A percentile compares a stretch with the other conserved stretches of the same genome.
phyloP scores from a whole-genome alignment of 495 filamentous ascomycete species.

The Penicillium pancosmium region DNA sequence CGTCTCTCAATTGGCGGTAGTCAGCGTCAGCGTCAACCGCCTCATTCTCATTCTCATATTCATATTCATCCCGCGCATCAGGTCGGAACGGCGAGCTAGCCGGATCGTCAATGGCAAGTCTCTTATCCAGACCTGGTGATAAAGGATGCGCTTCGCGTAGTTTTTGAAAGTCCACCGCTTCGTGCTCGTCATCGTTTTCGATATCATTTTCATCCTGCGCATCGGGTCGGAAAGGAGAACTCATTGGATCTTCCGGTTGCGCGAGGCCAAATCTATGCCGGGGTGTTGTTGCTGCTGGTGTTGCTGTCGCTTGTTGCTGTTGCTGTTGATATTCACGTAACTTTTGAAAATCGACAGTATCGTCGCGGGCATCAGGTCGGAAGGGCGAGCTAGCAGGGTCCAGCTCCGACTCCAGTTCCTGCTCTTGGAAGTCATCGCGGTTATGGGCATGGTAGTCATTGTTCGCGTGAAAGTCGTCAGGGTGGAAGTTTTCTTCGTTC shows the following conservation, averaged over 20 bases:
- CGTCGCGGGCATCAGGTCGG: constrained; percentile 38
- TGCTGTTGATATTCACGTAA: constrained; percentile 3
- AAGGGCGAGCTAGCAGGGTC: constrained; percentile 43
- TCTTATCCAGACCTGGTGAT: constrained; percentile 18
- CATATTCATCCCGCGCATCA: constrained; percentile 4
- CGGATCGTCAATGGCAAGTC: constrained; percentile 15
- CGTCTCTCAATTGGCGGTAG: constrained; percentile 27
- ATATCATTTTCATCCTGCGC: constrained; percentile 21
- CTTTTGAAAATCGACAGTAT: constrained; percentile 36
- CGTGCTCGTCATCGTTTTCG: too few species aligned
- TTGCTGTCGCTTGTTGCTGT: not conserved
- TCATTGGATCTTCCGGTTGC: constrained; percentile 29
- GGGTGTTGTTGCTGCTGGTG: not conserved
- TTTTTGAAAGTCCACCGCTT: constrained; percentile 33
- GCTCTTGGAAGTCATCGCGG: not conserved
- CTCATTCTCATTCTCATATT: constrained; percentile 30
- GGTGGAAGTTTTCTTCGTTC: constrained; percentile 24
- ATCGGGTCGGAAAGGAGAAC: constrained; percentile 35
- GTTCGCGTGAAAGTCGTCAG: constrained; percentile 17
- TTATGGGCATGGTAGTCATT: not conserved
- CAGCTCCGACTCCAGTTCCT: not conserved
- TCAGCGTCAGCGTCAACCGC: constrained; percentile 21
- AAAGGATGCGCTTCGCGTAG: constrained; percentile 23
- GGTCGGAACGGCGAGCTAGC: constrained; percentile 42
- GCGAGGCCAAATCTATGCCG: constrained; percentile 4